Base-by-base conservation (phyloP, 305 asterid genomes). In the Stenogyne calaminthoides region DNA sequence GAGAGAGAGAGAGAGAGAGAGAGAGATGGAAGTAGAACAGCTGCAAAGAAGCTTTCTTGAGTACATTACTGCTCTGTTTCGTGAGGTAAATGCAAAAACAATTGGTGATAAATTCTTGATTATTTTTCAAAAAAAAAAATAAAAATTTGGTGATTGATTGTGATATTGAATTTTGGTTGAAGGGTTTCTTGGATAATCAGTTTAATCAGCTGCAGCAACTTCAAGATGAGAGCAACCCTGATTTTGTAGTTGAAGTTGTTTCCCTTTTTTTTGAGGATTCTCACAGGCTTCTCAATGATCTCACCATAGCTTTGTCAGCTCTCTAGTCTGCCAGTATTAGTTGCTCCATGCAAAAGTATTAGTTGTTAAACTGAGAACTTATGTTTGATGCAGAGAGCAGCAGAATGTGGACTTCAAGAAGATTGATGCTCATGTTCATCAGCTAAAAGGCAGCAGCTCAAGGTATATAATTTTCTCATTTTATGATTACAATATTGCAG, bases 391-490 rank as follows among this genome's bases (percentile, higher is more conserved):
- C 80, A 88, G 95, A 66, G 85, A 83, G 68, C 85, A 85, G 79
- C 90, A 74, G 62, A 77, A 67, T 70, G 88, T 88, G 72, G 95
- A 88, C 69, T 87, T 85, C 66, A 83, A 79, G 73, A 85, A 81
- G 84, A 81, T 88, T 49, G 90, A 88, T 84, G 89, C 89, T 64
- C 86, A 85, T 73, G 89, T 88, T 82, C 93, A 88, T 37, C 93
- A 88, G 84, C 64, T 88, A 54, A 88, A 88, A 81, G 93, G 91
- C 55, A 88, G 91, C 84, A 88, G 93, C 79, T 86, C 93, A 52
- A 88, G 93, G 91, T 84, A 73, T 51, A 4, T 14, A 11, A 44
- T 2, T 4, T 16, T 15, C 57, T 34, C 7, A 9, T 37, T 63
- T 63, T 37, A 25, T 9, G 55, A 47, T 47, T 15, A 12, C 56